Base-by-base conservation (phyloP, 805 yeast genomes). In the Pichia deserticola region DNA sequence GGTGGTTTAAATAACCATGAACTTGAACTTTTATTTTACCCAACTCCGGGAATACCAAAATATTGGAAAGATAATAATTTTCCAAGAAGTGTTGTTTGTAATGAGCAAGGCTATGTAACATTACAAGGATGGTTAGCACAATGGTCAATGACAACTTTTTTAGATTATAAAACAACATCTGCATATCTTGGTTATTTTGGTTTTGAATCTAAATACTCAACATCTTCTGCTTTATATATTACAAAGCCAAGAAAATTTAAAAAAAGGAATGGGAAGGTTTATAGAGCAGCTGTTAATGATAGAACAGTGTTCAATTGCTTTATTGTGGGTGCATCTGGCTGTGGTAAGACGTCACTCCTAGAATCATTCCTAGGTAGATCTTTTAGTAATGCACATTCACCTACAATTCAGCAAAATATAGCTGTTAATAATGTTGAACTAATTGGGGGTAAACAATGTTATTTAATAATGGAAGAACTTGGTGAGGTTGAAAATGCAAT, bases 81-180 rank as follows among this genome's bases (percentile, higher is more conserved):
- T 61, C 99, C 99, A 0, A 72, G 76, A 29, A 80, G 95, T 1
- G 87, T 95, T 10, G 96, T 92, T 1, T 79, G 95, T 47, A 90
- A 89, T 62, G 97, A 89, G 55, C 83, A 82, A 54, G 97, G 96
- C 0, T 78, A 81, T 62, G 89, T 93, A 5, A 89, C 98, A 0
- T 67, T 93, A 30, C 99, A 95, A 68, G 99, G 99, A 3, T 93
- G 99, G 99, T 69, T 93, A 37, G 99, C 99, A 0, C 98, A 92
- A 60, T 93, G 99, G 99, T 84, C 92, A 58, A 86, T 93, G 86
- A 89, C 97, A 0, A 92, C 98, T 0, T 89, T 81, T 57, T 69
- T 93, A 33, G 96, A 90, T 58, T 81, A 86, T 61, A 81, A 77
- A 57, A 84, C 89, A 0, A 89, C 98, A 0, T 74, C 93, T 45